Base-by-base conservation (phyloP, 1,139 yeast species). In the Saccharomycopsis crataegensis region DNA sequence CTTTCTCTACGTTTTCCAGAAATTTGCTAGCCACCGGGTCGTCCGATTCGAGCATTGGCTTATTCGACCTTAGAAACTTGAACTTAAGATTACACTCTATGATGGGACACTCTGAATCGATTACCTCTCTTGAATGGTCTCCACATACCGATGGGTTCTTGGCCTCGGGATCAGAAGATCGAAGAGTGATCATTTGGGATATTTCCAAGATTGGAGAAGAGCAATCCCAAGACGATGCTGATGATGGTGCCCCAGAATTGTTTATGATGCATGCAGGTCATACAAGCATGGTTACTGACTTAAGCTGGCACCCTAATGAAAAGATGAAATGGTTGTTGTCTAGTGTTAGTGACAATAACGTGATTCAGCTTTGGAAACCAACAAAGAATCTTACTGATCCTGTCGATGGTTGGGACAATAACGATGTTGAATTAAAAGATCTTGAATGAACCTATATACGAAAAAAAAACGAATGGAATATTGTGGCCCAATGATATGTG, bases 231-330 rank as follows among this genome's bases (percentile, higher is more conserved):
- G 86, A 81, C 58, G 95, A 86, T 63, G 85, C 85, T 59, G 86
- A 84, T 43, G 94, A 86, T 63, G 95, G 93, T 48, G 83, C 86
- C 48, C 90, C 93, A 6, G 95, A 86, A 64, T 68, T 86, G 42
- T 74, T 86, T 62, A 83, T 86, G 90, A 83, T 86, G 82, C 95
- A 86, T 62, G 94, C 93, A 41, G 95, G 95, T 16, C 94, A 86
- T 63, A 83, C 88, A 11, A 85, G 89, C 11, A 76, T 84, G 1
- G 83, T 86, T 9, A 81, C 83, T 40, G 95, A 86, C 65, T 73
- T 86, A 60, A 76, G 81, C 48, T 82, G 88, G 76, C 83, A 84
- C 62, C 82, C 84, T 2, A 62, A 63, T 42, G 53, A 51, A 37
- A 79, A 75, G 61, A 75, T 79, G 55, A 86, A 86, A 14, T 86